phyloP scores from a whole-genome alignment of 805 yeast species.

The Teunomyces gatunensis region DNA sequence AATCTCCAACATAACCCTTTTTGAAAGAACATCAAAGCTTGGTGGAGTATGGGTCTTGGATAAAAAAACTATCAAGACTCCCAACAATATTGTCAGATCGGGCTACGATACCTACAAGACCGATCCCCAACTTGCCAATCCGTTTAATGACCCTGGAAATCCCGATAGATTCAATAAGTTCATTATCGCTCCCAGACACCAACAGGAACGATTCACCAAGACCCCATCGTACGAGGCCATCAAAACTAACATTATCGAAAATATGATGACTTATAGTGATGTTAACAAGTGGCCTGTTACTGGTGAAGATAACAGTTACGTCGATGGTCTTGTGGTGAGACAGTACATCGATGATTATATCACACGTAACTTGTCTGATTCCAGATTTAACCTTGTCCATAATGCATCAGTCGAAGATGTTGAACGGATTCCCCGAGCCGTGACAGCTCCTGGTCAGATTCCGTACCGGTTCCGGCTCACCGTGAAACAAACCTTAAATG shows the following conservation, averaged over 20 bases:
- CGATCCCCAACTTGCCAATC: conserved; percentile 30
- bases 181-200: conserved; percentile 9
- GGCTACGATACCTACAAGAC: conserved; percentile 19
- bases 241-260: conserved; percentile 43
- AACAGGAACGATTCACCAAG: conserved; percentile 28
- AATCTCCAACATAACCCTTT: conserved; percentile 34
- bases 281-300: conserved; percentile 30
- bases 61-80: conserved; percentile 16
- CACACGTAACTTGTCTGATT: conserved; percentile 14
- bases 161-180: conserved; percentile 5
- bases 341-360: conserved; percentile 30
- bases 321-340: conserved; percentile 24
- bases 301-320: conserved; percentile 22
- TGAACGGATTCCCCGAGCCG: conserved; percentile 14
- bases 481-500: conserved; percentile 21
- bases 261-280: conserved; percentile 46
- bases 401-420: conserved; percentile 42
- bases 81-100: conserved; percentile 17
- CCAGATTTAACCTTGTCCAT: conserved; percentile 21
- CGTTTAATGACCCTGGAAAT: conserved; percentile 14
- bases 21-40: conserved; percentile 36
- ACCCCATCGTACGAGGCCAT: conserved; percentile 28
- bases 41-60: conserved; percentile 48
- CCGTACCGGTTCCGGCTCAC: conserved; percentile 27
- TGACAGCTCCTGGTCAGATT: background rate